These are phyloP conservation scores for Lactuca sativa DNA, from an alignment of 129 eudicot species.

Conservation along the genomic window DNA sequence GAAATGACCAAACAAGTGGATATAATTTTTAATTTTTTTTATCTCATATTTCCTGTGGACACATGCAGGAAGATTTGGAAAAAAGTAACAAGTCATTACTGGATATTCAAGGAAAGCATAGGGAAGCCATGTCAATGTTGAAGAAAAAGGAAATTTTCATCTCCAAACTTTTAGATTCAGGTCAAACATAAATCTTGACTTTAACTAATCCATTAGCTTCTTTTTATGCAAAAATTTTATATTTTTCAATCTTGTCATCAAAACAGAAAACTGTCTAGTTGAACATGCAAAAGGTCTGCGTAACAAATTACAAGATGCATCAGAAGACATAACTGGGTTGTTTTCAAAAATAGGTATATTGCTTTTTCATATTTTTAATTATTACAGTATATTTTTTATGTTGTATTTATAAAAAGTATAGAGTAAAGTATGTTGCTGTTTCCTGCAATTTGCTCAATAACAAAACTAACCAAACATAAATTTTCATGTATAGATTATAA, in stretches of 20 bases:
- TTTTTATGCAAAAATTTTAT: neutral
- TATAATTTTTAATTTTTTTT: neutral
- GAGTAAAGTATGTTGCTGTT: too few relatives aligned
- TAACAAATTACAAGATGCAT: conserved; percentile 69
- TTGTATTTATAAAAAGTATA: neutral
- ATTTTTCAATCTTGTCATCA: neutral
- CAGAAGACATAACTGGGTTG: conserved; percentile 57
- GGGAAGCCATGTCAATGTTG: conserved; percentile 45
- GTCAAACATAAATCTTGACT: conserved; percentile 34
- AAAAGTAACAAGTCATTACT: conserved; percentile 51
- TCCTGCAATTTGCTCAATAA: too few relatives aligned
- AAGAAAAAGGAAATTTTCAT: conserved; percentile 70
- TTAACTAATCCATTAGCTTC: neutral
- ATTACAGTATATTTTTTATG: neutral
- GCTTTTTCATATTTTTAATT: conserved; percentile 7
- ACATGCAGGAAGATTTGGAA: conserved; percentile 58
- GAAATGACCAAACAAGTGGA: conserved; percentile 1
- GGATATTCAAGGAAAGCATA: conserved; percentile 65
- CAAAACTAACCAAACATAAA: conserved; percentile 20
- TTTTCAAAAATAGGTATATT: conserved; percentile 64
- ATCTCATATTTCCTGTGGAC: conserved; percentile 13
- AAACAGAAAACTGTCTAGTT: conserved; percentile 67
- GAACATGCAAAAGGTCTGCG: conserved; percentile 73
- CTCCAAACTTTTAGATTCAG: conserved; percentile 73
- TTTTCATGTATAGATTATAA: conserved; percentile 57